phyloP scores from a whole-genome alignment of 805 yeast species.

The Jamesozyma jinghongensis region DNA sequence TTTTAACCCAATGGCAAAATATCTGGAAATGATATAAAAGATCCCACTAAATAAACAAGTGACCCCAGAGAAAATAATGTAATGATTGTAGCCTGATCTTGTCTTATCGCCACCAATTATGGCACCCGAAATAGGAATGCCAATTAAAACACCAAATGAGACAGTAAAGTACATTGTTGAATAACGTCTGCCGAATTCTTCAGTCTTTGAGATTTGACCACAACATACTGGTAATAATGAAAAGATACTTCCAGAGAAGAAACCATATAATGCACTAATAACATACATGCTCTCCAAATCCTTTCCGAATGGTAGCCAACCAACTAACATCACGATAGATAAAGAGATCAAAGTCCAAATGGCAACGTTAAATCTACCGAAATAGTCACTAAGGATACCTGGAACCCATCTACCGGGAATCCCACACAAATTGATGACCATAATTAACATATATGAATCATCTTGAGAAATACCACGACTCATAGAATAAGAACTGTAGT shows the following conservation, averaged over 20 bases:
- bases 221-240: conserved; percentile 50
- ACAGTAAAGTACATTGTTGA: conserved; percentile 52
- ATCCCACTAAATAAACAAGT: conserved; percentile 33
- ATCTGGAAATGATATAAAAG: conserved; percentile 38
- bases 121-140: conserved; percentile 44
- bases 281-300: conserved; percentile 31
- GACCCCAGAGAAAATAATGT: conserved; percentile 31
- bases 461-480: conserved; percentile 35
- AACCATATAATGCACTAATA: conserved; percentile 43
- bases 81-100: conserved; percentile 29
- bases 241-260: conserved; percentile 45
- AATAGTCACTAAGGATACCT: conserved; percentile 36
- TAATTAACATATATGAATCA: conserved; percentile 38
- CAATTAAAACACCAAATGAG: conserved; percentile 43
- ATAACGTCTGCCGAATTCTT: conserved; percentile 45
- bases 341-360: conserved; percentile 28
- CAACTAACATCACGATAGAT: conserved; percentile 27
- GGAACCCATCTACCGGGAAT: conserved; percentile 39
- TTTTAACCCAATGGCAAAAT: conserved; percentile 37
- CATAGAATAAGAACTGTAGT: conserved; percentile 42
- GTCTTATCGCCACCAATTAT: conserved; percentile 37
- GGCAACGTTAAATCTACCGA: conserved; percentile 50
- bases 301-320: conserved; percentile 34
- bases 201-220: conserved; percentile 47
- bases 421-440: conserved; percentile 36